Evolutionary conservation across 164 flowering plant genomes (phyloP).

Genomic region (Tetrastigma voinierianum): DNA sequence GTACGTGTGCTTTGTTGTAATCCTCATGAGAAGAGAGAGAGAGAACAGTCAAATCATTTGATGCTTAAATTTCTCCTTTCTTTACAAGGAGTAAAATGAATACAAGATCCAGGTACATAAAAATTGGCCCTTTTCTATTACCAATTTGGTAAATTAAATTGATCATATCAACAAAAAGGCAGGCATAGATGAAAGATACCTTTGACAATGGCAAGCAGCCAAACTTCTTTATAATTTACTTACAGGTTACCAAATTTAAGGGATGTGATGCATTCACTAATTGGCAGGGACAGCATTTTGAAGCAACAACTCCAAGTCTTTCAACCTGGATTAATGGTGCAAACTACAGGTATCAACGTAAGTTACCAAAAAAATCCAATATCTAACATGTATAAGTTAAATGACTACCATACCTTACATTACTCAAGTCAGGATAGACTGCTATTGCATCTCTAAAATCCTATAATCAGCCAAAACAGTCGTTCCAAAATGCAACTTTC

Average conservation of each 20-base stretch:
- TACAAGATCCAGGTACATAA: background rate
- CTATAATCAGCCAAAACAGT: constrained; percentile 28
- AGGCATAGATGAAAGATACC: background rate
- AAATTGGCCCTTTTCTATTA: background rate
- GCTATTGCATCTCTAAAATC: constrained; percentile 88
- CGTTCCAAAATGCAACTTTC: background rate
- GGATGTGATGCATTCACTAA: constrained; percentile 13
- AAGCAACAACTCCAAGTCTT: constrained; percentile 66
- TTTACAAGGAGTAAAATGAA: background rate
- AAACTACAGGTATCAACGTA: background rate
- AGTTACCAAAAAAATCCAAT: background rate
- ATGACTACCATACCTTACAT: constrained; percentile 50
- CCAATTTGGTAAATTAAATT: background rate
- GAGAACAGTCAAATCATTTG: background rate
- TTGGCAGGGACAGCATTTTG: constrained; percentile 41
- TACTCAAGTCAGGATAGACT: constrained; percentile 72
- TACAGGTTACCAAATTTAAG: background rate
- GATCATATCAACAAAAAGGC: background rate
- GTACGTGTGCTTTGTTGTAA: too few species aligned
- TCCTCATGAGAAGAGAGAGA: too few species aligned
- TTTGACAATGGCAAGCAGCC: background rate
- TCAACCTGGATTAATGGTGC: constrained; percentile 43
- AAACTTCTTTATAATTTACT: background rate
- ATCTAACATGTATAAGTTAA: background rate
- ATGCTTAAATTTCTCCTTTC: background rate